Evolutionary conservation across 225 moss, liverwort and hornwort species (phyloP), one percentile per base, ranked within the genome.

Genomic region (Takakia lepidozioides): DNA sequence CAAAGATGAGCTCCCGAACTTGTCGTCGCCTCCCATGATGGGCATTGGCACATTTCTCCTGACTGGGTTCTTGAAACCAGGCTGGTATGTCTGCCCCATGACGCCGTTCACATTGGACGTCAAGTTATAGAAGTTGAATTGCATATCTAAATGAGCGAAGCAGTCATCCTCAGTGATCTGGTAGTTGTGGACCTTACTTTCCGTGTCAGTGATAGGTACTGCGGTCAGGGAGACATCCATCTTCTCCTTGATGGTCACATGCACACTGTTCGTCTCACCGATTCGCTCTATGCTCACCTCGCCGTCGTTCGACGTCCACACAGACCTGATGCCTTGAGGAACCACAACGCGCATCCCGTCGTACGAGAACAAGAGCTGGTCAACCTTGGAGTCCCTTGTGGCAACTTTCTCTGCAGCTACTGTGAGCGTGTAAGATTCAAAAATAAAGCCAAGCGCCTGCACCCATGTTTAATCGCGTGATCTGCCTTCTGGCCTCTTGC

Each of bases 91-190:
- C n/a, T n/a, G n/a, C n/a, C n/a, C n/a, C n/a, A n/a, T n/a, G n/a
- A 72, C 56, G 17, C 72, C 72, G 5, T 66, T 37, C 47, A 72
- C 67, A 6, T 38, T 9, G 1, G 57, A 9, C 0, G 67, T 53
- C 0, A 72, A 46, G 29, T 62, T 53, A 3, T 46, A 43, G 62
- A 72, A 72, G 3, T 32, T 42, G 58, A 72, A 57, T 29, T 62
- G 63, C 69, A 70, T 64, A 39, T 70, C 44, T 2, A 72, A 29
- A 56, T 72, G 67, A 2, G 67, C 67, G 62, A 62, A 72, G 27
- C 67, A 72, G 10, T 67, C 67, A 3, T 46, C 57, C n/a, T 61
- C 32, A 3, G 52, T 56, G 15, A 72, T 53, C 10, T 25, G 43
- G 19, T 72, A 72, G 9, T 58, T 54, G 56, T 72, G 72, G 2